Evolutionary conservation across 139 green algal genomes (phyloP).

Genomic region (Micractinium sp.): DNA sequence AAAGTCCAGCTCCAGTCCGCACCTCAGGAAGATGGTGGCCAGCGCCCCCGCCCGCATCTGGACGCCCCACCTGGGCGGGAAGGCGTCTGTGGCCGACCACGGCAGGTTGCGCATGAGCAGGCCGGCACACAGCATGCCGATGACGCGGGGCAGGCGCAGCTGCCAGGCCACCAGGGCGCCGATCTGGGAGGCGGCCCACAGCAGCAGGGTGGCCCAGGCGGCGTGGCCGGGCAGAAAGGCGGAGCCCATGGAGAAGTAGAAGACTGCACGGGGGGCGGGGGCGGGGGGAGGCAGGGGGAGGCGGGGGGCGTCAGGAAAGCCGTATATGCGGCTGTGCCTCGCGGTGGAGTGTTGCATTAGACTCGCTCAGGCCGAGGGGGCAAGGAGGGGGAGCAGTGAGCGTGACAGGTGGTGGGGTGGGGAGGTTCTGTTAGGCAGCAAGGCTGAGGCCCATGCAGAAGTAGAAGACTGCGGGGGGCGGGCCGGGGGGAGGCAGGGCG

Average conservation of each 20-base stretch:
- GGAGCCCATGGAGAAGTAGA: constrained; percentile 48
- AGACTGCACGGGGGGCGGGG: constrained; percentile 2
- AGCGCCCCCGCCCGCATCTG: constrained; percentile 76
- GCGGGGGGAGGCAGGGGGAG: background rate
- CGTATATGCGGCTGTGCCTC: too few relatives aligned
- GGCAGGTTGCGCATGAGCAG: constrained; percentile 74
- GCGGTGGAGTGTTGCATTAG: too few relatives aligned
- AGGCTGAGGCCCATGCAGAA: background rate
- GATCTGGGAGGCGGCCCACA: constrained; percentile 40
- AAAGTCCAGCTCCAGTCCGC: constrained; percentile 83
- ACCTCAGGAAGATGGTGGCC: constrained; percentile 85
- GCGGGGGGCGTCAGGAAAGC: background rate
- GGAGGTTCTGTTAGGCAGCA: background rate
- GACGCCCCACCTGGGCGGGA: constrained; percentile 68
- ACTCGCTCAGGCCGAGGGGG: too few relatives aligned
- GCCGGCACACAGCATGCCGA: constrained; percentile 80
- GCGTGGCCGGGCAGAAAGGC: constrained; percentile 47
- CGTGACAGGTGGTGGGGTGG: background rate
- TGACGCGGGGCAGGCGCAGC: constrained; percentile 62
- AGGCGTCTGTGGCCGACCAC: constrained; percentile 53
- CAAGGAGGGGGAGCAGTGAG: background rate
- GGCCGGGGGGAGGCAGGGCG: too few relatives aligned
- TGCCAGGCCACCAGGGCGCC: constrained; percentile 44
- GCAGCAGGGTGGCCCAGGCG: constrained; percentile 41
- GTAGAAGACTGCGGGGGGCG: too few relatives aligned